A percentile compares a stretch with the other conserved stretches of the same genome.
These are phyloP conservation scores for Thalassiosira livingstoniorum DNA, from an alignment of 352 stramenopile species.

Conservation along the genomic window DNA sequence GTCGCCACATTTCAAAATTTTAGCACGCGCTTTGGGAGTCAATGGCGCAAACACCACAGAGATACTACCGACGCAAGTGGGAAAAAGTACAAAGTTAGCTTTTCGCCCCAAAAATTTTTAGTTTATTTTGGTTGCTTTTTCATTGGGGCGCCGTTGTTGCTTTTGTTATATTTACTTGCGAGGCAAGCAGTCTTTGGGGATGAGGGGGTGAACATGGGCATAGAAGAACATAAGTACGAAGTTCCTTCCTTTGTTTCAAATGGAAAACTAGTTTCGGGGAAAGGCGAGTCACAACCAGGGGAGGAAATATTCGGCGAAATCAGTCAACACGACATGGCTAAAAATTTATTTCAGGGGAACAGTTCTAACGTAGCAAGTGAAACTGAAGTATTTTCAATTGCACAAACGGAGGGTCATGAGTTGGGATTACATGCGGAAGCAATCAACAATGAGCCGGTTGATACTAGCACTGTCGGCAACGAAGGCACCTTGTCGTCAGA, in stretches of 20 bases:
- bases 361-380: no score
- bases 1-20: constrained; percentile 37
- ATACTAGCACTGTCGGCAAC: no score
- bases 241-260: constrained; percentile 25
- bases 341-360: no score
- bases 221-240: constrained; percentile 45
- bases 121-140: constrained; percentile 49
- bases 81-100: constrained; percentile 24
- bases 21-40: constrained; percentile 35
- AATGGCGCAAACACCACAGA: constrained; percentile 40
- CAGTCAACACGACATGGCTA: no score
- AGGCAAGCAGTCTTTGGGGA: constrained; percentile 61
- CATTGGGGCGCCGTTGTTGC: constrained; percentile 44
- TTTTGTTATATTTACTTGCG: constrained; percentile 52
- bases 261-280: neutral
- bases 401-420: no score
- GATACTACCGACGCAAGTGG: constrained; percentile 20
- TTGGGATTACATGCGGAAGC: no score
- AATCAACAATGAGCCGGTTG: no score
- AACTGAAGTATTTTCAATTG: no score
- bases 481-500: no score
- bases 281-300: neutral
- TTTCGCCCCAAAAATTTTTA: constrained; percentile 45
- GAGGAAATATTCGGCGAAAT: no score
- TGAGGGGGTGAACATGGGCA: constrained; percentile 24